Evolutionary conservation across 768 basidiomycete genomes (phyloP), one percentile per base, ranked within the genome.

Genomic region (Pisolithus sp.): DNA sequence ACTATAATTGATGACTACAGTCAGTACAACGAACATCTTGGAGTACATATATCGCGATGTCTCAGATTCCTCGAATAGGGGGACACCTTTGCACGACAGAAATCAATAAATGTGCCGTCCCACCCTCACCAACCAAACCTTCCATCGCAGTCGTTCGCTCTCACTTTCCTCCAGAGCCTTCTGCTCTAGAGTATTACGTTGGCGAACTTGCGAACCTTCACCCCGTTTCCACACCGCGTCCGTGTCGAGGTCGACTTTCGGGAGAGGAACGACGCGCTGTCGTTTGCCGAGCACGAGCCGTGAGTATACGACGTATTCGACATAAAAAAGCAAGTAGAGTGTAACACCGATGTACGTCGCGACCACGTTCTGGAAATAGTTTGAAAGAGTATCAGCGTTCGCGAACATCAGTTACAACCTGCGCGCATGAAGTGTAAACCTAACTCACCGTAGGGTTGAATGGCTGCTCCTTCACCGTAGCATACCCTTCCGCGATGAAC

Each of bases 401-500:
- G 3, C 30, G 7, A 30, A 30, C 30, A 10, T 53, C 23, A 38
- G 41, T 7, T 21, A 23, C 12, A 7, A 10, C 5, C 5, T 7
- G 5, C 7, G 21, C 20, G 24, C 2, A 44, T 26, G 7, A 28
- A 26, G 10, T 38, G 24, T 10, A 31, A 3, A 42, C 23, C 24
- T 15, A 7, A 57, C 71, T 26, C 43, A 78, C 79, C 58, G 71
- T 63, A 4, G 68, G 60, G 20, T 68, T 68, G 54, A 79, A 80
- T 13, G 76, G 76, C 31, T 73, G 60, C 47, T 73, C 63, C 30
- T 68, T 62, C 43, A 76, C 73, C 2, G 78, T 71, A 5, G 77
- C 67, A 57, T 80, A 80, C 4, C 80, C 80, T 54, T 81, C 73
- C 5, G 78, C 79, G 26, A 74, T 64, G 57, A 83, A 80, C 76